Percentiles rank a stretch among this genome's conserved stretches.
Conservation (phyloP, 768 basidiomycete species). For the Termitomyces heimii region DNA sequence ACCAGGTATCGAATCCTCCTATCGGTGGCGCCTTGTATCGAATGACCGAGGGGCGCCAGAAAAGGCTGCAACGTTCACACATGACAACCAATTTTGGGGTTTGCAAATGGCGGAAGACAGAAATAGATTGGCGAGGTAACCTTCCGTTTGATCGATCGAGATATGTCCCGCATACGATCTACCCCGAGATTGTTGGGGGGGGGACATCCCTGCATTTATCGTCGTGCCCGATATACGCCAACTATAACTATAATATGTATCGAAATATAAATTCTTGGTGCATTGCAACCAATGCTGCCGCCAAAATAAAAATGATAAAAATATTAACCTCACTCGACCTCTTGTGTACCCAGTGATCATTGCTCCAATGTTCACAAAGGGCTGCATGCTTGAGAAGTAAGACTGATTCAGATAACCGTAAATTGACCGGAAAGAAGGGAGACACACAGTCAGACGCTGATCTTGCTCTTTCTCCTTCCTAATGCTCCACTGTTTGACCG, state of each 20-base stretch:
- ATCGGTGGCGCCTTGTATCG: background rate
- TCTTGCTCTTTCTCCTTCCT: slow-evolving; percentile 21
- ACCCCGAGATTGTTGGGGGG: background rate
- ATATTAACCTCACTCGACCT: slow-evolving; percentile 10
- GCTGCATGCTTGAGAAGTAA: slow-evolving; percentile 22
- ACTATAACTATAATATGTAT: background rate
- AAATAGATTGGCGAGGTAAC: background rate
- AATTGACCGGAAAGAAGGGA: background rate
- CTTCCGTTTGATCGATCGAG: slow-evolving; percentile 9
- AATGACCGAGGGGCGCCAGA: background rate
- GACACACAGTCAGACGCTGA: slow-evolving; percentile 18
- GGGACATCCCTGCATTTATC: background rate
- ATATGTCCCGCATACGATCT: background rate
- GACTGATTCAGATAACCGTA: background rate
- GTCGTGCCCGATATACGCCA: background rate
- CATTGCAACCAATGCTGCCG: background rate
- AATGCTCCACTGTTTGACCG: slow-evolving; percentile 19
- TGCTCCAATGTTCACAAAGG: slow-evolving; percentile 28
- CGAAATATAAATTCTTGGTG: background rate
- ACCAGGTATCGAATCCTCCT: background rate
- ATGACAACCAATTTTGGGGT: background rate
- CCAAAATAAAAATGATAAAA: slow-evolving; percentile 7
- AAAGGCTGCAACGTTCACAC: background rate
- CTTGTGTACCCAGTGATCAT: slow-evolving; percentile 22
- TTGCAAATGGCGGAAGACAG: background rate